These are phyloP conservation scores for Aspergillus sp. DNA, from an alignment of 2,329 filamentous ascomycete genomes.

Conservation along the genomic window DNA sequence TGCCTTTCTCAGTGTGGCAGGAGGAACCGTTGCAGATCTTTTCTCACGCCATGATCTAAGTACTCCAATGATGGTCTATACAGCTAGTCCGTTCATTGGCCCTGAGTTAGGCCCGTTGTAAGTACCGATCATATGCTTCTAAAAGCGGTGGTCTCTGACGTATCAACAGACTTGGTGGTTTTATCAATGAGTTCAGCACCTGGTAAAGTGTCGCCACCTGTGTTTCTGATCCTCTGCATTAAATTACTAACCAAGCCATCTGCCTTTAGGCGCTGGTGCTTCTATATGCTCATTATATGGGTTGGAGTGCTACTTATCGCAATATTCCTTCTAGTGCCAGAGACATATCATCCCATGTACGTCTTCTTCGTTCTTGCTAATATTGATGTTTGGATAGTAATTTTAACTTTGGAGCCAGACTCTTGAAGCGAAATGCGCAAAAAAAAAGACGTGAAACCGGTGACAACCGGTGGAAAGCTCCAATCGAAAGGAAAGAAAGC, in stretches of 20 bases:
- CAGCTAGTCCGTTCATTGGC: slow-evolving; percentile 59
- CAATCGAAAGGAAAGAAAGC: slow-evolving; percentile 69
- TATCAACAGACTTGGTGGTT: slow-evolving; percentile 59
- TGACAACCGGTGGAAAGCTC: slow-evolving; percentile 73
- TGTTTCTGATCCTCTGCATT: background rate
- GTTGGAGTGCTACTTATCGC: slow-evolving; percentile 61
- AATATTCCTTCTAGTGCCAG: slow-evolving; percentile 73
- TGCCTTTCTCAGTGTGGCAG: slow-evolving; percentile 67
- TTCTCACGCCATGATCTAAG: slow-evolving; percentile 69
- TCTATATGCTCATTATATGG: slow-evolving; percentile 85
- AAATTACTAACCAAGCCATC: background rate
- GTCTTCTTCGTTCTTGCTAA: slow-evolving; percentile 7
- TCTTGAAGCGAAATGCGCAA: slow-evolving; percentile 71
- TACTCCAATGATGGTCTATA: slow-evolving; percentile 82
- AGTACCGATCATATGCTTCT: slow-evolving; percentile 8
- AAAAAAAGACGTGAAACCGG: slow-evolving; percentile 70
- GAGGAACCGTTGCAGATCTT: slow-evolving; percentile 80
- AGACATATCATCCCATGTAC: slow-evolving; percentile 71
- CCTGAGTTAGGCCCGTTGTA: slow-evolving; percentile 57
- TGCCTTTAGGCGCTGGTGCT: slow-evolving; percentile 66
- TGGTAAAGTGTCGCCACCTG: slow-evolving; percentile 48
- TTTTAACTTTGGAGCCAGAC: too few relatives aligned
- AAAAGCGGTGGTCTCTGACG: background rate
- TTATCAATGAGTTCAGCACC: slow-evolving; percentile 71
- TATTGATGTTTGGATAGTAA: too few relatives aligned